phyloP scores from a whole-genome alignment of 176 grass and related monocot species.

The Rhynchospora breviuscula region DNA sequence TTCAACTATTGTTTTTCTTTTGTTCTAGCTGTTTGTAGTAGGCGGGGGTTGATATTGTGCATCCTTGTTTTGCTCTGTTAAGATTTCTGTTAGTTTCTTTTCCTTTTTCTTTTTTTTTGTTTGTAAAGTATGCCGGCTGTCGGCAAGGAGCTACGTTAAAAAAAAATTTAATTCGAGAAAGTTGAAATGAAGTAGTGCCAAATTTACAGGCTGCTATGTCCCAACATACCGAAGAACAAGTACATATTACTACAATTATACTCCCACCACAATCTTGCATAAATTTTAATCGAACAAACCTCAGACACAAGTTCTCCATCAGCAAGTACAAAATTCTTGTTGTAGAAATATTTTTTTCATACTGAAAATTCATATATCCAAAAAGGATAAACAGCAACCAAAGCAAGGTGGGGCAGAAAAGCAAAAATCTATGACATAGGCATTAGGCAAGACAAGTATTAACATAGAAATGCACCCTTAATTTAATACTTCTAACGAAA shows the following conservation, averaged over 20 bases:
- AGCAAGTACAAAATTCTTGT: neutral
- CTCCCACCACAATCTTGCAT: neutral
- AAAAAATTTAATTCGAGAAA: neutral
- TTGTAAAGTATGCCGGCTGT: too few species aligned
- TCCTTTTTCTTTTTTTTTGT: too few species aligned
- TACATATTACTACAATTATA: neutral
- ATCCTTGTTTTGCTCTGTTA: too few species aligned
- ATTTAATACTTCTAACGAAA: neutral
- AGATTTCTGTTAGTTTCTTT: too few species aligned
- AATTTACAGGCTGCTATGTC: neutral
- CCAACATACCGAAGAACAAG: neutral
- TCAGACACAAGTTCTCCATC: neutral
- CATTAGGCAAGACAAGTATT: neutral
- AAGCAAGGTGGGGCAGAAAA: neutral
- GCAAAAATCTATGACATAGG: neutral
- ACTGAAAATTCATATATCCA: neutral
- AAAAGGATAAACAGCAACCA: neutral
- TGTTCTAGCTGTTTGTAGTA: too few species aligned
- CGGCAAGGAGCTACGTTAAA: too few species aligned
- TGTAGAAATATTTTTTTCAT: neutral
- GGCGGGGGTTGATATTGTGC: too few species aligned
- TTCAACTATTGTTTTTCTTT: too few species aligned
- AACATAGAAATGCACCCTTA: neutral
- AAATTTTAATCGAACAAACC: neutral
- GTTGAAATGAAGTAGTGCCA: neutral